Conservation (phyloP, 139 green algal species). For the Coccomyxa sp. region DNA sequence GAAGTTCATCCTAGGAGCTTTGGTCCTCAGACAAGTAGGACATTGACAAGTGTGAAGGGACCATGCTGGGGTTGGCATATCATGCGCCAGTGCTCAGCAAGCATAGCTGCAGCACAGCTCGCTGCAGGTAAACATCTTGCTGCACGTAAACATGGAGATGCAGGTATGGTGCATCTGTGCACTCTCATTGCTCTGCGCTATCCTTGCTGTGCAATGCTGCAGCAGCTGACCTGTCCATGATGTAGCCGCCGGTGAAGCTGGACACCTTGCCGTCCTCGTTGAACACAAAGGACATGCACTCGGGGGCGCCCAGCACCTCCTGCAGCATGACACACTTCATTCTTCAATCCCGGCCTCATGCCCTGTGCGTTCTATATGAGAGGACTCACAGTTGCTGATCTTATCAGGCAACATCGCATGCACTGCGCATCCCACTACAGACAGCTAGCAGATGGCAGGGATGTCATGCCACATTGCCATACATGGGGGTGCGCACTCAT, state of each 20-base stretch:
- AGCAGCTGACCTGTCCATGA: constrained; percentile 9
- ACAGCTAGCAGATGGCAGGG: not conserved
- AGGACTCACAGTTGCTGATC: not conserved
- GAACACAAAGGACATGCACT: constrained; percentile 52
- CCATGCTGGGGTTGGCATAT: too few species aligned
- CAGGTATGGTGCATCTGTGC: not conserved
- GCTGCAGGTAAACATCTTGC: not conserved
- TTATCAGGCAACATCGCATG: not conserved
- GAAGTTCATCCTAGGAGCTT: not conserved
- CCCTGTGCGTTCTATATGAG: not conserved
- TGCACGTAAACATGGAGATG: not conserved
- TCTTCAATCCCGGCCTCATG: not conserved
- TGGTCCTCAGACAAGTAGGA: not conserved
- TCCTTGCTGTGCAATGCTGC: not conserved
- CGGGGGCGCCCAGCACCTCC: constrained; percentile 37
- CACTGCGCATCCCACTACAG: not conserved
- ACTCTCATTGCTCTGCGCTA: not conserved
- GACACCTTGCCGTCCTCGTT: constrained; percentile 56
- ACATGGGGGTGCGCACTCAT: not conserved
- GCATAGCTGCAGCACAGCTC: not conserved
- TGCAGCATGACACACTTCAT: not conserved
- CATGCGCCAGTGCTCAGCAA: not conserved
- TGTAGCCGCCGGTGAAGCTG: constrained; percentile 39
- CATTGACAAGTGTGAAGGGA: not conserved
- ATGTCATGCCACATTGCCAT: not conserved